Percentiles rank a stretch among this genome's conserved stretches.
phyloP scores from a whole-genome alignment of 2,329 filamentous ascomycete species.

The Pyrenophora graminea region DNA sequence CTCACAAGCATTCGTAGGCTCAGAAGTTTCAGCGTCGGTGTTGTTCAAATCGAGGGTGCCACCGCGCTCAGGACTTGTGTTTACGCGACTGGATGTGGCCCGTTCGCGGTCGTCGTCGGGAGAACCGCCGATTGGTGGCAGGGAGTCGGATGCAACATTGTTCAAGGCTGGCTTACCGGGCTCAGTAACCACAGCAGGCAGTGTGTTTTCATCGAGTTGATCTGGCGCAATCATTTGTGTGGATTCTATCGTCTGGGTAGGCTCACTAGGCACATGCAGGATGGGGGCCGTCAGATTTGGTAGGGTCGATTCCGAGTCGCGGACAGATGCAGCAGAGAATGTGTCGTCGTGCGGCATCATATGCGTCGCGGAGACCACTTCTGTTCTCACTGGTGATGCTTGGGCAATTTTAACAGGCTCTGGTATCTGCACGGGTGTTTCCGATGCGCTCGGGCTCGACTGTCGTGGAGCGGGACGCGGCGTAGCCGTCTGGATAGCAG shows the following conservation, averaged over 20 bases:
- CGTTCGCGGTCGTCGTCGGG: constrained; percentile 14
- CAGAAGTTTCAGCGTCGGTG: background rate
- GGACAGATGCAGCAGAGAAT: background rate
- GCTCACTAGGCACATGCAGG: too few relatives aligned
- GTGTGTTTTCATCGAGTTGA: too few relatives aligned
- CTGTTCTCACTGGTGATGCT: background rate
- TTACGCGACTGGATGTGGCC: constrained; percentile 11
- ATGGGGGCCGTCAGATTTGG: too few relatives aligned
- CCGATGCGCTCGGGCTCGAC: background rate
- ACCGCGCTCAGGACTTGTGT: constrained; percentile 8
- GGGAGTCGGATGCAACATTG: background rate
- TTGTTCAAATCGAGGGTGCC: background rate
- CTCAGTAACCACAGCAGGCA: background rate
- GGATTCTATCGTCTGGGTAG: too few relatives aligned
- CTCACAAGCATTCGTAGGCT: background rate
- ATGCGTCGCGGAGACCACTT: background rate
- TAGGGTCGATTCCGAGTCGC: background rate
- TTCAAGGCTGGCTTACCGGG: background rate
- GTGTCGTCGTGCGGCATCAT: background rate
- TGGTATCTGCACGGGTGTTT: background rate
- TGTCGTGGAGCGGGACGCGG: background rate
- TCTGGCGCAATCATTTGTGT: too few relatives aligned
- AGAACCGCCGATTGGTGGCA: constrained; percentile 11
- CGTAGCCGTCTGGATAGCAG: background rate
- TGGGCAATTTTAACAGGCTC: too few relatives aligned